Conservation (phyloP, 2,329 filamentous ascomycete species). For the Fusarium penzigii region DNA sequence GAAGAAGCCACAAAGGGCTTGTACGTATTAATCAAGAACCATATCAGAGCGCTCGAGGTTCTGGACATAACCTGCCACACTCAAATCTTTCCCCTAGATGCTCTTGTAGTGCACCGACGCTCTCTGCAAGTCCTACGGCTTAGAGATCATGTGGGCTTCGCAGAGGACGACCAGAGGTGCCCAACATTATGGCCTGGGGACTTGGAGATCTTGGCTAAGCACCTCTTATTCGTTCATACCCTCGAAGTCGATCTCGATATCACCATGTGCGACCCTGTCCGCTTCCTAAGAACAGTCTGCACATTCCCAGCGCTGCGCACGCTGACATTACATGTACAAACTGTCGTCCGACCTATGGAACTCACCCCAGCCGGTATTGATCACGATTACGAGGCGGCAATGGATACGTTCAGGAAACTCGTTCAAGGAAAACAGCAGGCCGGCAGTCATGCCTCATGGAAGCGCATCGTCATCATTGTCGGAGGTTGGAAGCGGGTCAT, state of each 20-base stretch:
- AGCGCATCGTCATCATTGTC: conserved; percentile 46
- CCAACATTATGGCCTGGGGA: conserved; percentile 42
- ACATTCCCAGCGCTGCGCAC: conserved; percentile 41
- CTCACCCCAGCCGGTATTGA: conserved; percentile 31
- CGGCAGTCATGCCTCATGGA: conserved; percentile 34
- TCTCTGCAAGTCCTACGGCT: conserved; percentile 43
- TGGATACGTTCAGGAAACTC: conserved; percentile 37
- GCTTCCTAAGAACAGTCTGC: conserved; percentile 42
- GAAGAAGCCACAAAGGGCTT: conserved; percentile 42
- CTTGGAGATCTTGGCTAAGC: conserved; percentile 34
- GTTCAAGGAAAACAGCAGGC: conserved; percentile 28
- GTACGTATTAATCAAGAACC: conserved; percentile 39
- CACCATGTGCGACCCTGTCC: conserved; percentile 33
- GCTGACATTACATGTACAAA: conserved; percentile 48
- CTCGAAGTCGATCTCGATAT: conserved; percentile 52
- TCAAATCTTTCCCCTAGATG: conserved; percentile 41
- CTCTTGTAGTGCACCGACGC: conserved; percentile 38
- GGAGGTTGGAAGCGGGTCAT: conserved; percentile 49
- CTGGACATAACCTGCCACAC: conserved; percentile 46
- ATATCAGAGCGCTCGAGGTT: conserved; percentile 38
- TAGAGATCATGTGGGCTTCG: conserved; percentile 48
- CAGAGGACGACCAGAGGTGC: conserved; percentile 42
- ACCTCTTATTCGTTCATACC: conserved; percentile 36
- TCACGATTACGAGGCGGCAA: conserved; percentile 39
- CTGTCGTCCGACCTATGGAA: conserved; percentile 38